Percentiles rank a stretch among this genome's conserved stretches.
Evolutionary conservation across 176 grass and related monocot species (phyloP).

Genomic region (Bothriochloa decipiens): DNA sequence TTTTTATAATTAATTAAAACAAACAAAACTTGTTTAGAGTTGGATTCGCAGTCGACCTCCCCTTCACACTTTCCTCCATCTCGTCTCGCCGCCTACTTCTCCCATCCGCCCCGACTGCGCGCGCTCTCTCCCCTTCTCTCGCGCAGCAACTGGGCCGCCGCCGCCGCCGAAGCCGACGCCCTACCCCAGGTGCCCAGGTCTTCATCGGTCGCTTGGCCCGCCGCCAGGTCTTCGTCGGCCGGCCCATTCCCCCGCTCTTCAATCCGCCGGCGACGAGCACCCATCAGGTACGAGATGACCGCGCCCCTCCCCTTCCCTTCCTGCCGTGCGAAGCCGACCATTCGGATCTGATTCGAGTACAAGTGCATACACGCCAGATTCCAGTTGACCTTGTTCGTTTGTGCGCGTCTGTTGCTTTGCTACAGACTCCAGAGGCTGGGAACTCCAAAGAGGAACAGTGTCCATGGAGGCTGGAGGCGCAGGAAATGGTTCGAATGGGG

Average conservation of each 20-base stretch:
- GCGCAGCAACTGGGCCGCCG: background rate
- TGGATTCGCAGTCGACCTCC: too few species aligned
- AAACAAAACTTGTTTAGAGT: too few species aligned
- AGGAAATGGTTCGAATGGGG: conserved; percentile 63
- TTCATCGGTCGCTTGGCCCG: background rate
- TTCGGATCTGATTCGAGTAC: background rate
- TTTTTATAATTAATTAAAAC: too few species aligned
- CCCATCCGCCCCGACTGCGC: background rate
- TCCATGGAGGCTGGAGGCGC: conserved; percentile 76
- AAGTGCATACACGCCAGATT: background rate
- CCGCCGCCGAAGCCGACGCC: background rate
- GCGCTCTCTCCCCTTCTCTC: background rate
- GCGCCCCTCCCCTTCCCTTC: background rate
- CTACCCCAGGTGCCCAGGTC: background rate
- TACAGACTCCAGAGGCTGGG: conserved; percentile 61
- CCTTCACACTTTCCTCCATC: too few species aligned
- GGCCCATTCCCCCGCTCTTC: background rate
- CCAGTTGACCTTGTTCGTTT: too few species aligned
- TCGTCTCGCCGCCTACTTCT: background rate
- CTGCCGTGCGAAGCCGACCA: background rate
- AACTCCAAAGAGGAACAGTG: conserved; percentile 67
- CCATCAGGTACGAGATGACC: background rate
- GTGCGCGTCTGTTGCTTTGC: background rate
- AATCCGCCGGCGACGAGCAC: background rate
- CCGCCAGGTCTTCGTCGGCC: background rate